These are phyloP conservation scores for Ceratorhiza oryzae-sativae DNA, from an alignment of 1,284 basidiomycete genomes.

Conservation along the genomic window DNA sequence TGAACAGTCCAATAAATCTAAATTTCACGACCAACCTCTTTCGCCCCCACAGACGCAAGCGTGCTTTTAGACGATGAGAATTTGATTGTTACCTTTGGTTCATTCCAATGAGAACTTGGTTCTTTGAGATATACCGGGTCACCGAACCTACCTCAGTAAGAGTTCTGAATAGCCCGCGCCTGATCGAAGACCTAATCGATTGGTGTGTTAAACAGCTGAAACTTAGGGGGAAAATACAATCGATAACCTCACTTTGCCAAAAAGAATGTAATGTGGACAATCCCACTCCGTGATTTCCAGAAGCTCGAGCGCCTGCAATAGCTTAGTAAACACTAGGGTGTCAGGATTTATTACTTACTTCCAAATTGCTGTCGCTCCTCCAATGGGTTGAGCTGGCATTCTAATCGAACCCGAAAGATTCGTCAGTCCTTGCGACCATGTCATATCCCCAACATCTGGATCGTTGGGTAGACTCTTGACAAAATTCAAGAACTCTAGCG, in stretches of 20 bases:
- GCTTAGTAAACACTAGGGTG: neutral
- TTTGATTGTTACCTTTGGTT: conserved; percentile 9
- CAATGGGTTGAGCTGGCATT: neutral
- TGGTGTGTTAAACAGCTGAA: neutral
- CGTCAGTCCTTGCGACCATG: neutral
- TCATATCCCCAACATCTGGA: neutral
- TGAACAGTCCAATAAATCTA: neutral
- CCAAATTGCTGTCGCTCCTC: neutral
- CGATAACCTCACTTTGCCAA: neutral
- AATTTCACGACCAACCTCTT: neutral
- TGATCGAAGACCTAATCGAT: neutral
- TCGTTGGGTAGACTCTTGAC: neutral
- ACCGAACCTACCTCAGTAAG: conserved; percentile 17
- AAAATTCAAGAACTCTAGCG: neutral
- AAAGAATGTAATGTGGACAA: neutral
- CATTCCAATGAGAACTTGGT: too few relatives aligned
- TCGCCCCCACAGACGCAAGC: neutral
- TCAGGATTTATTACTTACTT: neutral
- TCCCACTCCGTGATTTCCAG: neutral
- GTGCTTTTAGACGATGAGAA: neutral
- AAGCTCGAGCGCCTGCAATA: neutral
- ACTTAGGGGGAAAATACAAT: neutral
- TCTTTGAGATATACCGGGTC: too few relatives aligned
- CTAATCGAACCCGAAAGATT: conserved; percentile 10
- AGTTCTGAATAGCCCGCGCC: conserved; percentile 1